Conservation (phyloP, 2,329 filamentous ascomycete species). For the Knoxdaviesia proteae region DNA sequence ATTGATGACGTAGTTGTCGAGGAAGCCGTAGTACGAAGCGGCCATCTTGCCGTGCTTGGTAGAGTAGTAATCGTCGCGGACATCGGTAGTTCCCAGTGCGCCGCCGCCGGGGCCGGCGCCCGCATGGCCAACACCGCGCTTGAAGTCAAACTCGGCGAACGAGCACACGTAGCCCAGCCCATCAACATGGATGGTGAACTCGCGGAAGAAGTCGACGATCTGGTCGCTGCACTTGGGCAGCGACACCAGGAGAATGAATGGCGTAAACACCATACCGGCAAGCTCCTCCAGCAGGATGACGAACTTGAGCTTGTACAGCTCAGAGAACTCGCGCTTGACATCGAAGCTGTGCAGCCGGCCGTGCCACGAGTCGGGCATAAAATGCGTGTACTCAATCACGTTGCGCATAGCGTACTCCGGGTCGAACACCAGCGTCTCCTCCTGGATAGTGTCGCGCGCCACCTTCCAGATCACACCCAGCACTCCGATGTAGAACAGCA, state of each 20-base stretch:
- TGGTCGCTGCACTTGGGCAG: conserved; percentile 77
- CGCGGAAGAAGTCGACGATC: conserved; percentile 91
- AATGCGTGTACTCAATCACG: conserved; percentile 85
- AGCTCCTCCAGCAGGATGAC: conserved; percentile 86
- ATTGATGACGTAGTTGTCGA: conserved; percentile 74
- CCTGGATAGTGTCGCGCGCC: conserved; percentile 64
- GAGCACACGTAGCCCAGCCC: conserved; percentile 92
- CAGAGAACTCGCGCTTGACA: conserved; percentile 74
- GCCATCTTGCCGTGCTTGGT: conserved; percentile 97
- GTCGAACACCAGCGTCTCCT: conserved; percentile 77
- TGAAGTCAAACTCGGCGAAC: conserved; percentile 93
- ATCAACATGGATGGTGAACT: conserved; percentile 93
- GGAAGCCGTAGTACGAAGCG: conserved; percentile 86
- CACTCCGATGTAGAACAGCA: conserved; percentile 73
- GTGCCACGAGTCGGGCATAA: conserved; percentile 76
- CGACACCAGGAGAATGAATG: conserved; percentile 70
- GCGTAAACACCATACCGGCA: conserved; percentile 77
- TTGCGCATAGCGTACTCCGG: conserved; percentile 74
- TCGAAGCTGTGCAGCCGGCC: conserved; percentile 82
- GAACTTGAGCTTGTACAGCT: conserved; percentile 79
- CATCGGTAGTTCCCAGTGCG: conserved; percentile 19
- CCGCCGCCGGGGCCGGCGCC: conserved; percentile 13
- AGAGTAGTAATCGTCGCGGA: conserved; percentile 80
- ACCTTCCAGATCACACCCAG: conserved; percentile 69
- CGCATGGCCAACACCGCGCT: conserved; percentile 43